Base-by-base conservation (phyloP, 768 basidiomycete genomes). In the Favolaschia claudopus region DNA sequence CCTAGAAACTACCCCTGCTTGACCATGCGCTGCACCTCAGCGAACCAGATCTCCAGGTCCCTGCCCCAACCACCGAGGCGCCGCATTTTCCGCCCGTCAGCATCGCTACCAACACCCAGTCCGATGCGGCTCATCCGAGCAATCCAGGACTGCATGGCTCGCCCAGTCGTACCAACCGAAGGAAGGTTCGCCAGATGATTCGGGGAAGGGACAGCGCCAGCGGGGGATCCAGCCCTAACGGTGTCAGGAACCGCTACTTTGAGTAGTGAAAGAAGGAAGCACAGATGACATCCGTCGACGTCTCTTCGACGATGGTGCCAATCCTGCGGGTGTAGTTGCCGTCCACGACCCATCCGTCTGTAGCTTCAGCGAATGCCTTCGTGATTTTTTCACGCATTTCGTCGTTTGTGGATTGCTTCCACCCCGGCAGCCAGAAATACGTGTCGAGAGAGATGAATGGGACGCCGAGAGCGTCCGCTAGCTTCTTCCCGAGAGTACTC, bases 201-300 rank as follows among this genome's bases (percentile, higher is more conserved):
- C 88, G 84, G 19, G 87, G 85, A 55, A 90, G 78, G 71, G 88
- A 89, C 9, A 84, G 69, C 13, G 74, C 14, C 27, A 89, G 74
- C 7, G 88, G 89, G 6, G 87, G 87, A 61, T 89, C 87, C 22
- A 90, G 74, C 89, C 89, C 87, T 89, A 19, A n/a, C 5, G 9
- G 37, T 39, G 27, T 10, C n/a, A n/a, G 24, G 7, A 44, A 46
- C n/a, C 34, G n/a, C 12, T n/a, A n/a, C 10, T n/a, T 10, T 20
- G 48, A 47, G 17, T 36, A n/a, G n/a, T n/a, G n/a, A 49, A 15
- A 28, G 31, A 24, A 72, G 81, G 43, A 25, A 37, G 7, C 60
- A 86, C 85, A 87, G n/a, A 87, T 77, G 12, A 84, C 65, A 67
- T 87, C 84, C 4, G 85, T 85, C 7, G 77, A 71, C 22, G 70